These are phyloP conservation scores for Diaporthe destruens DNA, from an alignment of 2,329 filamentous ascomycete species.

Conservation along the genomic window DNA sequence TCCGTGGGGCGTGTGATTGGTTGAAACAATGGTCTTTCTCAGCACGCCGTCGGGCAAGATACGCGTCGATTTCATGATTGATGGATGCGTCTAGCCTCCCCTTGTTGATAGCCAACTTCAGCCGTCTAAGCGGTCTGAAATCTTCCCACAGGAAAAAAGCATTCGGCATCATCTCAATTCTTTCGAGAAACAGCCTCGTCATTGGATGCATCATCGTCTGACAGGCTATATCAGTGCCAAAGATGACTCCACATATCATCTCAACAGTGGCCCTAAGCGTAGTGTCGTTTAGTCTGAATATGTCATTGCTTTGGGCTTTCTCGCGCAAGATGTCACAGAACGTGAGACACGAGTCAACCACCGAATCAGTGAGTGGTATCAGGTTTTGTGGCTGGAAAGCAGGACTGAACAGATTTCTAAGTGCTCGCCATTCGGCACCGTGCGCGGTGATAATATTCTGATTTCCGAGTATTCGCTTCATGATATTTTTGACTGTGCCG, in stretches of 20 bases:
- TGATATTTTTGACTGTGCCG: neutral
- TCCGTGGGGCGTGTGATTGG: neutral
- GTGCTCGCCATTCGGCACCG: neutral
- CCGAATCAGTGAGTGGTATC: neutral
- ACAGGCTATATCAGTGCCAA: neutral
- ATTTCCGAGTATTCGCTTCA: neutral
- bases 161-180: conserved; percentile 3
- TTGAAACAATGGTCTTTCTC: neutral
- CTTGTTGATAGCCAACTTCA: neutral
- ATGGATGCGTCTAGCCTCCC: neutral
- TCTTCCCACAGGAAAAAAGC: neutral
- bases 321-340: neutral
- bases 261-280: neutral
- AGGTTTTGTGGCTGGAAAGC: neutral
- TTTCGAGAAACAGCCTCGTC: neutral
- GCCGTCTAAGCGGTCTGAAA: neutral
- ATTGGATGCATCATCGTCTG: neutral
- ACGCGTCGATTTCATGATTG: neutral
- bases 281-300: neutral
- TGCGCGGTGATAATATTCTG: neutral
- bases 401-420: neutral
- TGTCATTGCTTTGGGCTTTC: neutral
- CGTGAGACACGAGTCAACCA: neutral
- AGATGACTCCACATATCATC: neutral
- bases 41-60: neutral